phyloP scores from a whole-genome alignment of 257 asterid genomes.

The Solanum pennellii region DNA sequence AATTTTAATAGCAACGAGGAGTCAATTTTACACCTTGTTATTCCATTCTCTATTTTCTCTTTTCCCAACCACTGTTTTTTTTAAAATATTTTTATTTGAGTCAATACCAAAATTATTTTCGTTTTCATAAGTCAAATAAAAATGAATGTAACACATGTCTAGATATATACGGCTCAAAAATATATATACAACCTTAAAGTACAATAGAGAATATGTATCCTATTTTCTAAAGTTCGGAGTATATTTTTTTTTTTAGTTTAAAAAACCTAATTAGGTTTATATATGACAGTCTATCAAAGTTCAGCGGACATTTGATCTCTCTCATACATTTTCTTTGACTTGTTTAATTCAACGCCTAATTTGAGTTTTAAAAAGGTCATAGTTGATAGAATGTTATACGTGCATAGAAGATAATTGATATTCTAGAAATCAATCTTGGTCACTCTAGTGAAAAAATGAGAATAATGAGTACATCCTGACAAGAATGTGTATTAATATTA shows the following conservation, averaged over 20 bases:
- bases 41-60: not conserved
- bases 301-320: too few species aligned
- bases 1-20: not conserved
- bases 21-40: not conserved
- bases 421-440: not conserved
- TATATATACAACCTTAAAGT: too few species aligned
- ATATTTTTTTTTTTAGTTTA: too few species aligned
- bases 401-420: not conserved
- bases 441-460: not conserved
- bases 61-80: not conserved
- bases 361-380: not conserved
- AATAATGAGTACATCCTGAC: not conserved
- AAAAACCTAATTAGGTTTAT: too few species aligned
- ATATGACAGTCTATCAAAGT: not conserved
- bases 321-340: too few species aligned
- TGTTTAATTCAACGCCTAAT: not conserved
- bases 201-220: too few species aligned
- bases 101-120: too few species aligned
- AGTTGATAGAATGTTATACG: too few species aligned
- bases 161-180: not conserved
- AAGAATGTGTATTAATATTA: too few species aligned
- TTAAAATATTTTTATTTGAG: not conserved
- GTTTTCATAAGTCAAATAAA: not conserved
- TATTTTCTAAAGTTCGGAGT: not conserved
- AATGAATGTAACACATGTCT: not conserved